These are phyloP conservation scores for Citrus sinensis DNA, from an alignment of 345 rosid species.

Conservation along the genomic window DNA sequence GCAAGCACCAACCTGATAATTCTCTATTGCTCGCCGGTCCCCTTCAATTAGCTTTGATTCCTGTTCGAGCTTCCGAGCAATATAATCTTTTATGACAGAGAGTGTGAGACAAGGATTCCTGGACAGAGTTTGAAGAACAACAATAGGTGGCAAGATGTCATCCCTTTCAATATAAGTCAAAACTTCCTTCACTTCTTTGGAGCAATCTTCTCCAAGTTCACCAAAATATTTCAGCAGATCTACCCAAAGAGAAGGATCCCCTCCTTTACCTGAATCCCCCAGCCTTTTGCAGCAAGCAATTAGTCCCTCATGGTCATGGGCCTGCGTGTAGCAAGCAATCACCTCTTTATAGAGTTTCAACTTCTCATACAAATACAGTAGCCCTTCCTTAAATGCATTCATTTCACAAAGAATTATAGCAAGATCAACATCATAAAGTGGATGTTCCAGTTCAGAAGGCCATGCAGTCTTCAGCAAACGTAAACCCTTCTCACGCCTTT, in stretches of 20 bases:
- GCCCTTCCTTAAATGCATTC: constrained; percentile 86
- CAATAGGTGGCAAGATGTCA: constrained; percentile 93
- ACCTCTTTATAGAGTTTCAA: constrained; percentile 96
- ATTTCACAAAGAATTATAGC: constrained; percentile 94
- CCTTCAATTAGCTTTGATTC: constrained; percentile 93
- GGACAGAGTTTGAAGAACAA: constrained; percentile 88
- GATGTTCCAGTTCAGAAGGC: constrained; percentile 87
- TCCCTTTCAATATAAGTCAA: constrained; percentile 86
- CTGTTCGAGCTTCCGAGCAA: constrained; percentile 93
- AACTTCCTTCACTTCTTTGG: constrained; percentile 94
- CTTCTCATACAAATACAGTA: constrained; percentile 87
- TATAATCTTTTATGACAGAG: constrained; percentile 92
- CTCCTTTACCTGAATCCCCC: constrained; percentile 89
- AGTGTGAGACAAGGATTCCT: constrained; percentile 95
- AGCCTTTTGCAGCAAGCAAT: constrained; percentile 94
- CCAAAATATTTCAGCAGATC: constrained; percentile 97
- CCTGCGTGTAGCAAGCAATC: constrained; percentile 97
- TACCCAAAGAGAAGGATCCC: constrained; percentile 97
- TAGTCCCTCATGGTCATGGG: constrained; percentile 90
- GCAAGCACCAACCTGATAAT: constrained; percentile 69
- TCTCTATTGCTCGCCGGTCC: constrained; percentile 85
- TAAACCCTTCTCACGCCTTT: constrained; percentile 78
- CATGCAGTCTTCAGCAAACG: constrained; percentile 66
- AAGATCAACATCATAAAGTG: constrained; percentile 95
- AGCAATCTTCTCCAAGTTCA: constrained; percentile 97